Evolutionary conservation across 1,284 basidiomycete species (phyloP).

Genomic region (Ustilago trichophora): DNA sequence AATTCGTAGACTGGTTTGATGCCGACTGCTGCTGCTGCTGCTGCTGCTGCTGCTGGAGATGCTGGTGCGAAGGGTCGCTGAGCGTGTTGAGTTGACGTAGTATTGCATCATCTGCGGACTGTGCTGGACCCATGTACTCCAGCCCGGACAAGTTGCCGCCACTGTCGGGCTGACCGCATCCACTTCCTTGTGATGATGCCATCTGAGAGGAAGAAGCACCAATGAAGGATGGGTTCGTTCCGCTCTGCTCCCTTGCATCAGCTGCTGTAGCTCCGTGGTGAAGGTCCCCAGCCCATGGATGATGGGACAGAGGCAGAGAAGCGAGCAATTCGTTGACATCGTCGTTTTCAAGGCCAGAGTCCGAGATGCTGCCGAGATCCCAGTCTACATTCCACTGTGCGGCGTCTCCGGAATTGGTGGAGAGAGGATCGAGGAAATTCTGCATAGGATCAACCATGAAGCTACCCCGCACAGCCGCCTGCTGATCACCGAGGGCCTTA

Average conservation of each 20-base stretch:
- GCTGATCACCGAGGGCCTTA: conserved; percentile 3
- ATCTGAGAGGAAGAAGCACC: too few species aligned
- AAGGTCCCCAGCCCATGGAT: conserved; percentile 50
- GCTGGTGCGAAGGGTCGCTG: not conserved
- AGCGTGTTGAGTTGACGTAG: conserved; percentile 15
- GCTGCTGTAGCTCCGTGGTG: conserved; percentile 22
- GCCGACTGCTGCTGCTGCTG: conserved; percentile 2
- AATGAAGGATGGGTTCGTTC: not conserved
- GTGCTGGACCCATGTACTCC: conserved; percentile 1
- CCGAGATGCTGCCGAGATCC: conserved; percentile 39
- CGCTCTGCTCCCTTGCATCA: not conserved
- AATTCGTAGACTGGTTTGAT: not conserved
- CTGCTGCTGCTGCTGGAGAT: too few species aligned
- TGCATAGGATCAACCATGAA: conserved; percentile 17
- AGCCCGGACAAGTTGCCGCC: too few species aligned
- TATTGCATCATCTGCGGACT: conserved; percentile 8
- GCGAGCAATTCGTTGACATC: conserved; percentile 30
- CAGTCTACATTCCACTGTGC: conserved; percentile 37
- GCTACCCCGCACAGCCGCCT: conserved; percentile 7
- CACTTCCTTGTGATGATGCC: too few species aligned
- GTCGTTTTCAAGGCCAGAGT: conserved; percentile 19
- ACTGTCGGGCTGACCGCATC: not conserved
- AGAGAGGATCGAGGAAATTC: conserved; percentile 30
- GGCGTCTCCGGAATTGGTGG: conserved; percentile 3
- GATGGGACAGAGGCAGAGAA: conserved; percentile 45